Conservation (phyloP, 352 stramenopile species). For the Phytophthora rubi region DNA sequence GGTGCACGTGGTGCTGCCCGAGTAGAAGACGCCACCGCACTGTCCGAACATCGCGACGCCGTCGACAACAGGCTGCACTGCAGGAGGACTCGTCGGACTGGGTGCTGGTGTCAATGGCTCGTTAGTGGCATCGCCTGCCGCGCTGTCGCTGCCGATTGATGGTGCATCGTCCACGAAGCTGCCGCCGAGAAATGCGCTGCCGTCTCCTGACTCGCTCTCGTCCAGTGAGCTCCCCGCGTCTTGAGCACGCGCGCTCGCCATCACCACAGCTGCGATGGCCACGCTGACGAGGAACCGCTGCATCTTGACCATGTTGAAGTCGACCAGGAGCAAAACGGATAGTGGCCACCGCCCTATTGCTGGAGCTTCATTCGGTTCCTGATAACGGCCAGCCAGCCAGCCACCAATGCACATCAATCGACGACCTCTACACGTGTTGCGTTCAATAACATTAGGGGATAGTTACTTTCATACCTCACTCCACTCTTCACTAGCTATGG, state of each 20-base stretch:
- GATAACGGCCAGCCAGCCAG: constrained; percentile 5
- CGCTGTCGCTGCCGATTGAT: constrained; percentile 7
- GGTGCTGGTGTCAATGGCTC: constrained; percentile 3
- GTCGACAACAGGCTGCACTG: constrained; percentile 9
- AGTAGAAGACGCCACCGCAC: constrained; percentile 33
- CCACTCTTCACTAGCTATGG: constrained; percentile 22
- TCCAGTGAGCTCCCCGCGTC: constrained; percentile 1
- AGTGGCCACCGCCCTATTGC: constrained; percentile 9
- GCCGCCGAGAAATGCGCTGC: constrained; percentile 2
- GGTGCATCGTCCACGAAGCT: background rate
- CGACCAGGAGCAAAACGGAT: constrained; percentile 15
- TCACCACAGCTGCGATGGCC: background rate
- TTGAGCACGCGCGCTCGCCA: background rate
- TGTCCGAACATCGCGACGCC: constrained; percentile 31
- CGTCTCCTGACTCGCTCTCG: constrained; percentile 4
- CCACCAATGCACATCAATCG: background rate
- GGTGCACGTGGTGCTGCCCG: constrained; percentile 22
- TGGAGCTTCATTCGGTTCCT: background rate
- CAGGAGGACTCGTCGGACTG: constrained; percentile 9
- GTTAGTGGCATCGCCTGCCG: background rate
- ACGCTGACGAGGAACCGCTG: constrained; percentile 7
- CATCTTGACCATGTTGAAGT: constrained; percentile 6
- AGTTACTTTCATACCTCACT: constrained; percentile 26
- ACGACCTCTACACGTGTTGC: background rate
- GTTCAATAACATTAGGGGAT: constrained; percentile 40